phyloP scores from a whole-genome alignment of 352 stramenopile genomes.

The Aphanomyces astaci region DNA sequence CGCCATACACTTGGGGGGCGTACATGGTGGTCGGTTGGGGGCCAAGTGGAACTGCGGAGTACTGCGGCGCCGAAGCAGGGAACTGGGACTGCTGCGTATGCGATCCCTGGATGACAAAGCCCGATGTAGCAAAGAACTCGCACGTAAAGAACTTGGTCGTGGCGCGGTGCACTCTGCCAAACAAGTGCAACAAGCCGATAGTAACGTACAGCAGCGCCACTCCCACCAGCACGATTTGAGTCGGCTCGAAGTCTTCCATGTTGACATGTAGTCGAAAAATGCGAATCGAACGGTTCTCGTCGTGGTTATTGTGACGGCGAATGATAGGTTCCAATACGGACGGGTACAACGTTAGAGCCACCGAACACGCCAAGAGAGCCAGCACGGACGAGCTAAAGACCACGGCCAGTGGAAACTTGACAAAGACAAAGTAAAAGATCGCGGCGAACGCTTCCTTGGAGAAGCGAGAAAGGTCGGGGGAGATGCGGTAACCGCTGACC shows the following conservation, averaged over 20 bases:
- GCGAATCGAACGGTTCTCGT: too few relatives aligned
- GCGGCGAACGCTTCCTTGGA: slow-evolving; percentile 37
- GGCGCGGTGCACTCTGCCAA: slow-evolving; percentile 5
- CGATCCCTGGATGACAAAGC: slow-evolving; percentile 6
- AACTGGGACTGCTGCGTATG: too few relatives aligned
- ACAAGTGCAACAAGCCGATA: slow-evolving; percentile 8
- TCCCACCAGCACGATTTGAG: not conserved
- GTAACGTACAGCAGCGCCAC: slow-evolving; percentile 8
- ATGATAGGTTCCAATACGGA: too few relatives aligned
- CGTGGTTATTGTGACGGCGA: too few relatives aligned
- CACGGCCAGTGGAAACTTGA: slow-evolving; percentile 48
- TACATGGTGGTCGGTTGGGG: slow-evolving; percentile 8
- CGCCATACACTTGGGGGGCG: not conserved
- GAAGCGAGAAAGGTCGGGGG: slow-evolving; percentile 39
- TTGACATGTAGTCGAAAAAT: not conserved
- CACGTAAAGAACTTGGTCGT: slow-evolving; percentile 23
- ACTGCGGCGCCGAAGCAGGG: not conserved
- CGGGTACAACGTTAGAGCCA: slow-evolving; percentile 34
- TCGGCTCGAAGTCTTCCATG: not conserved
- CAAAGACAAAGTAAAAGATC: slow-evolving; percentile 49
- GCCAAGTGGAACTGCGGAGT: not conserved
- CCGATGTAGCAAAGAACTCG: slow-evolving; percentile 19
- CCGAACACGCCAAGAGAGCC: not conserved
- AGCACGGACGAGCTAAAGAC: slow-evolving; percentile 45
- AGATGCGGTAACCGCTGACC: slow-evolving; percentile 42